These are phyloP conservation scores for Onygenales sp. DNA, from an alignment of 2,329 filamentous ascomycete species.

Conservation along the genomic window DNA sequence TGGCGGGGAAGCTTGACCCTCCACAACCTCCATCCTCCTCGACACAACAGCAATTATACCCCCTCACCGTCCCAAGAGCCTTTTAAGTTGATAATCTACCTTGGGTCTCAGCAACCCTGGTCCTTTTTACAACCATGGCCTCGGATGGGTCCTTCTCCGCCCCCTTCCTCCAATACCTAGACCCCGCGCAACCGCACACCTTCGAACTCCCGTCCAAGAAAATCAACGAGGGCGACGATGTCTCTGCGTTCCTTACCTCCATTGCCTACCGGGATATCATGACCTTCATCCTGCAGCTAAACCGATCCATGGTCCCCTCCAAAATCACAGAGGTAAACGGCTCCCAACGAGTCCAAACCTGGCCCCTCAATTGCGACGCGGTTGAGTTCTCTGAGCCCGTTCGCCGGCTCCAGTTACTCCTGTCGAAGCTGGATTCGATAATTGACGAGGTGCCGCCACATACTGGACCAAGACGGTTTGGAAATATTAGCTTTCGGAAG, in stretches of 20 bases:
- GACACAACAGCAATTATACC: too few species aligned
- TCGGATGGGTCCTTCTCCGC: slow-evolving; percentile 1
- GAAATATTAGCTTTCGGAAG: slow-evolving; percentile 79
- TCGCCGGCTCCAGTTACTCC: slow-evolving; percentile 53
- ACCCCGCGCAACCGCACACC: slow-evolving; percentile 38
- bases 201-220: slow-evolving; percentile 66
- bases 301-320: slow-evolving; percentile 71
- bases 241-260: slow-evolving; percentile 68
- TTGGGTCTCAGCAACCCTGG: too few species aligned
- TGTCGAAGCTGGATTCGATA: slow-evolving; percentile 55
- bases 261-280: slow-evolving; percentile 81
- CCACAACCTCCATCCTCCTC: too few species aligned
- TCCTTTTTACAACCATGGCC: background rate
- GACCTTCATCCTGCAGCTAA: slow-evolving; percentile 81
- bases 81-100: too few species aligned
- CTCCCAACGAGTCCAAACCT: slow-evolving; percentile 36
- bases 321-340: slow-evolving; percentile 32
- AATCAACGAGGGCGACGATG: slow-evolving; percentile 78
- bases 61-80: too few species aligned
- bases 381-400: slow-evolving; percentile 49
- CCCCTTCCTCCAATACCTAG: slow-evolving; percentile 37
- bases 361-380: slow-evolving; percentile 34
- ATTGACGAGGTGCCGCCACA: slow-evolving; percentile 76
- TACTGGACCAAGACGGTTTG: slow-evolving; percentile 77
- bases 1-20: too few species aligned